A percentile compares a stretch with the other conserved stretches of the same genome.
Conservation (phyloP, 768 basidiomycete genomes). For the Suillus brevipes region DNA sequence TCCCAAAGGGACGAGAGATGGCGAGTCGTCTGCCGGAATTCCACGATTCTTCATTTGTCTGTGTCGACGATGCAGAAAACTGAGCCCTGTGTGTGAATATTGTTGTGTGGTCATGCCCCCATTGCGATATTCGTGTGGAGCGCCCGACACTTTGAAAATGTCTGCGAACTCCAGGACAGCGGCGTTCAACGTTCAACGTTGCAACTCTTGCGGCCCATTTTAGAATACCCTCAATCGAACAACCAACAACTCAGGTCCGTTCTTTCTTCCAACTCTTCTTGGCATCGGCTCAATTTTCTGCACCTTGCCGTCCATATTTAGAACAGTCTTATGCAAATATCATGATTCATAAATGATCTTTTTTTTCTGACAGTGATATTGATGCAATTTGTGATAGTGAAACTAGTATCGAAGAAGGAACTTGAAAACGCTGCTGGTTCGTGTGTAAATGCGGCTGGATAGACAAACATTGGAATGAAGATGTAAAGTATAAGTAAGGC, state of each 20-base stretch:
- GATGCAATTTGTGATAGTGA: slow-evolving; percentile 46
- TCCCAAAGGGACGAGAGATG: slow-evolving; percentile 58
- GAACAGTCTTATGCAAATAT: not conserved
- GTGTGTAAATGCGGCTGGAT: not conserved
- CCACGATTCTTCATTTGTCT: slow-evolving; percentile 68
- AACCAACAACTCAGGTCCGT: slow-evolving; percentile 59
- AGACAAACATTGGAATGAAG: not conserved
- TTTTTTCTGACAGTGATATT: slow-evolving; percentile 10
- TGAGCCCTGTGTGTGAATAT: slow-evolving; percentile 64
- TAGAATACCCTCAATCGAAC: slow-evolving; percentile 28
- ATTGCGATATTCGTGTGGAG: slow-evolving; percentile 81
- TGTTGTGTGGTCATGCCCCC: not conserved
- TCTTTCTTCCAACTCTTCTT: slow-evolving; percentile 10
- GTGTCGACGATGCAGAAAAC: slow-evolving; percentile 95
- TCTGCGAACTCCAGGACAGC: slow-evolving; percentile 87
- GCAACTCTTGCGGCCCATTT: slow-evolving; percentile 90
- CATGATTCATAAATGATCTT: not conserved
- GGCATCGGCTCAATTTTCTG: not conserved
- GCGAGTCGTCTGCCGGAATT: slow-evolving; percentile 90
- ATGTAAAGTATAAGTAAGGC: slow-evolving; percentile 8
- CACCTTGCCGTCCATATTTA: slow-evolving; percentile 3
- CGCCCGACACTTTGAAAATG: slow-evolving; percentile 91
- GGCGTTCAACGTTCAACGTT: too few species aligned
- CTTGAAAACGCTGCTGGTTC: slow-evolving; percentile 25
- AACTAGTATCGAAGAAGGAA: slow-evolving; percentile 72